Conservation (phyloP, 73 alveolate species). For the Breviolum minutum region DNA sequence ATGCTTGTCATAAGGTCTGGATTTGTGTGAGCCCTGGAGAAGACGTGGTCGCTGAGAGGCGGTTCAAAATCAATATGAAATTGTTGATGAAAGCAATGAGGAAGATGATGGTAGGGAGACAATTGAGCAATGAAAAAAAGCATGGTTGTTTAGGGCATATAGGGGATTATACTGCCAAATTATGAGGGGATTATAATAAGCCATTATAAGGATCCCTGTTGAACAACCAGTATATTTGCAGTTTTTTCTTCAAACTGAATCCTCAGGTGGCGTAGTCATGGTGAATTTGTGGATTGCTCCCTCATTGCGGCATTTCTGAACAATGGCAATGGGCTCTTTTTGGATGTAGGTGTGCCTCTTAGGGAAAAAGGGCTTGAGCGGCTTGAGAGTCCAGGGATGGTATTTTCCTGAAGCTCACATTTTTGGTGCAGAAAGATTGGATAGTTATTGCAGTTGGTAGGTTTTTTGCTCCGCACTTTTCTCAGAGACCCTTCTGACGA, state of each 20-base stretch:
- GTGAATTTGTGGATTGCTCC: constrained; percentile 76
- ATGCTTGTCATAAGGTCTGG: constrained; percentile 34
- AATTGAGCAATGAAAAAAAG: too few relatives aligned
- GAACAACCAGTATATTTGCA: too few relatives aligned
- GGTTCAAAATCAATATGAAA: not conserved
- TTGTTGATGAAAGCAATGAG: not conserved
- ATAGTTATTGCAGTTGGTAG: too few relatives aligned
- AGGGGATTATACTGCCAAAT: too few relatives aligned
- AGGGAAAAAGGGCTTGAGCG: not conserved
- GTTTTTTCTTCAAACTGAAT: too few relatives aligned
- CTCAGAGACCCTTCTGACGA: not conserved
- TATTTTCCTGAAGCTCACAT: too few relatives aligned
- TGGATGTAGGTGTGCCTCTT: constrained; percentile 14
- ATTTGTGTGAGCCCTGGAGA: constrained; percentile 51
- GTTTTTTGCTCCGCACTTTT: not conserved
- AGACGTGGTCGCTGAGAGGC: constrained; percentile 87
- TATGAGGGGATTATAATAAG: too few relatives aligned
- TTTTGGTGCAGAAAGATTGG: not conserved
- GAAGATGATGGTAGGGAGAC: not conserved
- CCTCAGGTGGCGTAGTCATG: constrained; percentile 69
- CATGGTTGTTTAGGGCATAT: too few relatives aligned
- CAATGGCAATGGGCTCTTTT: constrained; percentile 15
- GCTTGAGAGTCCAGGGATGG: too few relatives aligned
- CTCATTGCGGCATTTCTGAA: not conserved
- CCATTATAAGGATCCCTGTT: too few relatives aligned